phyloP scores from a whole-genome alignment of 495 filamentous ascomycete genomes.

The Venustampulla echinocandica region DNA sequence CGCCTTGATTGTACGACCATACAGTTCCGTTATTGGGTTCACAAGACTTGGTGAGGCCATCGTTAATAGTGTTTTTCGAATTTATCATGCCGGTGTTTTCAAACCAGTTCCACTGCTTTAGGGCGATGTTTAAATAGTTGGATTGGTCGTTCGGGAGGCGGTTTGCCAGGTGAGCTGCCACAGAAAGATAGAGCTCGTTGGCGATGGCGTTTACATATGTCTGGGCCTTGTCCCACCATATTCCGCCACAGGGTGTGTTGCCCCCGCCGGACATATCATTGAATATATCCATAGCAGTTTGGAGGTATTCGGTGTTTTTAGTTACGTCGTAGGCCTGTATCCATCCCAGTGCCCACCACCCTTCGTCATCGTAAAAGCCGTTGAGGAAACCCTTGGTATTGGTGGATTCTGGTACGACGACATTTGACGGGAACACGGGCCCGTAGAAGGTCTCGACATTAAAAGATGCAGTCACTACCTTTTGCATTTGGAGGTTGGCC shows the following conservation, averaged over 20 bases:
- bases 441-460: slow-evolving; percentile 5
- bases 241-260: slow-evolving; percentile 49
- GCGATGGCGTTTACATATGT: slow-evolving; percentile 61
- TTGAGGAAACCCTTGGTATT: slow-evolving; percentile 44
- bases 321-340: slow-evolving; percentile 58
- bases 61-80: slow-evolving; percentile 55
- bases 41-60: slow-evolving; percentile 55
- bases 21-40: slow-evolving; percentile 54
- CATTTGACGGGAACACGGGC: background rate
- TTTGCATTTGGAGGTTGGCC: slow-evolving; percentile 21
- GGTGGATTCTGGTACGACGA: background rate
- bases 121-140: slow-evolving; percentile 47
- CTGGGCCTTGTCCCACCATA: slow-evolving; percentile 59
- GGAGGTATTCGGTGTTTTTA: slow-evolving; percentile 42
- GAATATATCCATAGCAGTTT: slow-evolving; percentile 51
- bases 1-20: slow-evolving; percentile 78
- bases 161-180: slow-evolving; percentile 67
- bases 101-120: slow-evolving; percentile 62
- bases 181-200: slow-evolving; percentile 64
- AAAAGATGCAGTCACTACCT: slow-evolving; percentile 15
- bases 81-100: slow-evolving; percentile 56
- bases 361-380: slow-evolving; percentile 62
- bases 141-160: slow-evolving; percentile 43
- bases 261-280: slow-evolving; percentile 47
- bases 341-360: slow-evolving; percentile 64